Evolutionary conservation across 495 filamentous ascomycete species (phyloP), one percentile per base, ranked within the genome.

Genomic region (Penicillium desertorum): DNA sequence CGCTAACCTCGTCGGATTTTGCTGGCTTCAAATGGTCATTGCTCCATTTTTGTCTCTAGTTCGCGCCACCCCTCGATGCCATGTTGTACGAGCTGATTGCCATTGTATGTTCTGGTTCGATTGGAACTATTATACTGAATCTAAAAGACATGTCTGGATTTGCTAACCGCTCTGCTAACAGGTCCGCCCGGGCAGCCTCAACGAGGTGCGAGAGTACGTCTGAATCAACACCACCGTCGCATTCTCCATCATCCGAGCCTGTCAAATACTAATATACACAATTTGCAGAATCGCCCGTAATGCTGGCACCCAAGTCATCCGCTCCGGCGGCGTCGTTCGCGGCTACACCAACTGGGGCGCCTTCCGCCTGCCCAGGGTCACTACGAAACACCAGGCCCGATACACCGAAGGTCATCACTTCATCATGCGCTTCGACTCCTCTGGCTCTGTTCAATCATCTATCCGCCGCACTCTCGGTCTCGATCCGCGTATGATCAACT

Each of bases 21-120:
- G 55, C 61, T 59, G 56, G 51, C 52, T 41, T 57, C 47, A 55
- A 20, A 39, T 36, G 51, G 51, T 30, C 54, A 42, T 54, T 37
- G 25, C 53, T 14, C 30, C 50, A 41, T 43, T 45, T 30, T 29
- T 59, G 23, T 57, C 25, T 43, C 12, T 64, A 55, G 60, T 58
- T 34, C 51, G 53, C 65, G 49, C 61, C 62, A 65, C 52, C 62
- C 47, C 44, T 61, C 58, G 55, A 64, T 62, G 64, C 63, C 27
- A 98, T 98, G 94, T 81, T 98, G 77, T 98, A 98, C 80, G 94
- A 98, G 74, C 79, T 96, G 60, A 96, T 98, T 71, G 94, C 90
- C 60, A 86, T 97, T 72, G 94, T 98, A 80, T 68, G 88, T 81
- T 16, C 30, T 23, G 41, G 41, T 54, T 32, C 17, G 20, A 39